Evolutionary conservation across 2,329 filamentous ascomycete species (phyloP), one percentile per base, ranked within the genome.

Genomic region (Ophiostoma populinum): DNA sequence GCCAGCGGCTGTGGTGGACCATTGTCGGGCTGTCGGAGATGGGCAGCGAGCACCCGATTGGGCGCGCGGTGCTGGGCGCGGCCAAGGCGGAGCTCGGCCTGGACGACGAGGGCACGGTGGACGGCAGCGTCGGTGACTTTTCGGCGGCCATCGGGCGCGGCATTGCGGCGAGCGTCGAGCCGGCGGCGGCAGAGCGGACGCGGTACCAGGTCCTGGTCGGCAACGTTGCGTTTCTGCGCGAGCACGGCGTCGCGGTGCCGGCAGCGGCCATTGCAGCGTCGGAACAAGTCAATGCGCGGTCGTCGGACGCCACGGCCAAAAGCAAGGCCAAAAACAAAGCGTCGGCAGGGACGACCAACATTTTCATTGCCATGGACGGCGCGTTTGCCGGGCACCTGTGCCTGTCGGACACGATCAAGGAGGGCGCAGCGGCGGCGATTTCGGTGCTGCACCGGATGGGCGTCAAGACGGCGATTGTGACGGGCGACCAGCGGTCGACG

Each of bases 21-120:
- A 67, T 94, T 41, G 74, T 98, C 38, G 90, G 86, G 29, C 74
- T 95, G n/a, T 79, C 87, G 1, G 90, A 98, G 58, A 85, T 85
- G 70, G 80, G 82, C 44, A 93, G 83, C 49, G 90, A 98, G 55
- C 90, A 98, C 51, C 90, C 90, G 1, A 80, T 95, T 38, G 90
- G 86, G n/a, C 82, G 75, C 48, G 87, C 90, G 11, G 80, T 95
- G 34, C 62, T 92, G 6, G 56, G 59, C 1, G 74, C 75, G 19
- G 85, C 87, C 4, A 86, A 81, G 46, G 61, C 69, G 2, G 72
- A 87, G 51, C 71, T 94, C 7, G 74, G 73, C 4, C 55, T 93
- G 25, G 74, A 71, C 12, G 53, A 63, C 2, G 83, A 92, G 39
- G 77, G 70, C 7, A 69, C 74, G 13, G 67, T 95, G 21, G 80